A percentile compares a stretch with the other conserved stretches of the same genome.
These are phyloP conservation scores for Fusarium coffeatum DNA, from an alignment of 2,329 filamentous ascomycete genomes.

Conservation along the genomic window DNA sequence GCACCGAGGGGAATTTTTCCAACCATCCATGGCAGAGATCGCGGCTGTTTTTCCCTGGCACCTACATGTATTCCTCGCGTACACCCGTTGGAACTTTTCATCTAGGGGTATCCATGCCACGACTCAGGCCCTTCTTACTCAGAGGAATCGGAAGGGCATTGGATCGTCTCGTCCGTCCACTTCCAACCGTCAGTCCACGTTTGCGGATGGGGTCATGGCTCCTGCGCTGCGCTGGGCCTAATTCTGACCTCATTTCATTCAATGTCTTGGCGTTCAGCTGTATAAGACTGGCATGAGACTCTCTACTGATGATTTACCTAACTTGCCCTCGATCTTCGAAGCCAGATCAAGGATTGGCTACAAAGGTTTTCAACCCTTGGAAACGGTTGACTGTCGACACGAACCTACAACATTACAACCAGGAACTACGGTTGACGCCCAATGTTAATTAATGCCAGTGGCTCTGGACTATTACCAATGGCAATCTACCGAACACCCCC, in stretches of 20 bases:
- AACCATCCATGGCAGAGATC: slow-evolving; percentile 14
- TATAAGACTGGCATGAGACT: not conserved
- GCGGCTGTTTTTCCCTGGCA: slow-evolving; percentile 27
- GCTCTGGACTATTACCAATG: slow-evolving; percentile 11
- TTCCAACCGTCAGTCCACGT: not conserved
- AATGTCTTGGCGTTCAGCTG: not conserved
- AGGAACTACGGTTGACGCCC: slow-evolving; percentile 6
- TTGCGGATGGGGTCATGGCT: not conserved
- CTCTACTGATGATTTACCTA: not conserved
- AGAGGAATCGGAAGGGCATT: not conserved
- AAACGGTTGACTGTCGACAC: not conserved
- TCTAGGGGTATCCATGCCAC: slow-evolving; percentile 21
- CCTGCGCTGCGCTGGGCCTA: not conserved
- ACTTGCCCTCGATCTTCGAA: not conserved
- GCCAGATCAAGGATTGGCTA: slow-evolving; percentile 1
- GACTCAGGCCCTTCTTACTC: slow-evolving; percentile 30
- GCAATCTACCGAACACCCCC: slow-evolving; percentile 23
- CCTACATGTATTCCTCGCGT: slow-evolving; percentile 28
- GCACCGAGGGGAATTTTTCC: slow-evolving; percentile 20
- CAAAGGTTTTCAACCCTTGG: slow-evolving; percentile 11
- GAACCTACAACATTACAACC: not conserved
- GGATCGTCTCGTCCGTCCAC: not conserved
- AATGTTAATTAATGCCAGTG: slow-evolving; percentile 3
- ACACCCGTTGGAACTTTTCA: slow-evolving; percentile 26
- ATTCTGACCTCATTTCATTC: slow-evolving; percentile 6